Evolutionary conservation across 2,329 filamentous ascomycete species (phyloP).

Genomic region (Penicillium sp.): DNA sequence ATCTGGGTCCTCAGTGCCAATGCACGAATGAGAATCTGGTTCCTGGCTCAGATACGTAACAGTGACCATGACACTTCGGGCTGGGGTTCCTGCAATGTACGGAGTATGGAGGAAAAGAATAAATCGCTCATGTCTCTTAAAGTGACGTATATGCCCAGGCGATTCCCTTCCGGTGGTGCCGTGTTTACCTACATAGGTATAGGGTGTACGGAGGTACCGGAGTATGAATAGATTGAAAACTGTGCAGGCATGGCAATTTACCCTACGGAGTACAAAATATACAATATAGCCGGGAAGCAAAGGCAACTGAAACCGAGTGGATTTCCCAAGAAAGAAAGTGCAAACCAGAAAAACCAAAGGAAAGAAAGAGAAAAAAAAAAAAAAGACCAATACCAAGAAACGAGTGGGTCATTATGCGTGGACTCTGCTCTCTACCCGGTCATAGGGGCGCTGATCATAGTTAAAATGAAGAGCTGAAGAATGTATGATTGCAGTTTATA

Average conservation of each 20-base stretch:
- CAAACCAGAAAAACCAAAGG: neutral
- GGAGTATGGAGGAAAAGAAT: neutral
- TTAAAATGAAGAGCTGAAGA: constrained; percentile 4
- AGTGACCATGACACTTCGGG: neutral
- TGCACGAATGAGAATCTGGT: constrained; percentile 14
- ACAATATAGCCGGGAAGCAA: neutral
- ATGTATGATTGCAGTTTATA: neutral
- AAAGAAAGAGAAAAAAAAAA: neutral
- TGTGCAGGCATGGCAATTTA: neutral
- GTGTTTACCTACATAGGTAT: neutral
- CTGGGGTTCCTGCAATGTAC: neutral
- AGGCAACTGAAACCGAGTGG: constrained; percentile 5
- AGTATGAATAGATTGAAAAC: neutral
- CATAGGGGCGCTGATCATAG: constrained; percentile 12
- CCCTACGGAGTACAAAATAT: neutral
- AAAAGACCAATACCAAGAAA: neutral
- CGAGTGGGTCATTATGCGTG: neutral
- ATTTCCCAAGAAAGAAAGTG: neutral
- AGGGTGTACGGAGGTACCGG: neutral
- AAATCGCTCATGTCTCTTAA: neutral
- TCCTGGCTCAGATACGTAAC: constrained; percentile 7
- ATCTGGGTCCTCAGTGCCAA: constrained; percentile 7
- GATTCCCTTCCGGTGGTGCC: neutral
- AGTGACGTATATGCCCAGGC: neutral
- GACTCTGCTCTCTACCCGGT: constrained; percentile 1